Evolutionary conservation across 805 yeast genomes (phyloP).

Genomic region (Pachysolen tannophilus): DNA sequence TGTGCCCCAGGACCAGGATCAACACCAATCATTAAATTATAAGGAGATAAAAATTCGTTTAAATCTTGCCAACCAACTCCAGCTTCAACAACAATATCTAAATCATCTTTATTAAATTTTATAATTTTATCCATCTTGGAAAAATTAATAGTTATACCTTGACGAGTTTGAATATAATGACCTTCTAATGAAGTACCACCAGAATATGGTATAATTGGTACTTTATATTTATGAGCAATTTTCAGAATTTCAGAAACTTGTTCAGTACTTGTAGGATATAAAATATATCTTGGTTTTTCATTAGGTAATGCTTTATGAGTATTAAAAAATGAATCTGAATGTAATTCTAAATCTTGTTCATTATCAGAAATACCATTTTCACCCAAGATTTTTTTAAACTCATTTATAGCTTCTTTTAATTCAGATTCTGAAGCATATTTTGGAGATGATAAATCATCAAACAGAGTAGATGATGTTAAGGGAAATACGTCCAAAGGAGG

Average conservation of each 20-base stretch:
- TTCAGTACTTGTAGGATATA: constrained; percentile 50
- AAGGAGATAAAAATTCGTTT: constrained; percentile 34
- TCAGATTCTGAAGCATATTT: constrained; percentile 40
- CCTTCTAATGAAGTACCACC: constrained; percentile 68
- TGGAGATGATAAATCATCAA: constrained; percentile 25
- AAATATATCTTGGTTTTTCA: constrained; percentile 45
- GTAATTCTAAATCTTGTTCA: constrained; percentile 37
- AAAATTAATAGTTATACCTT: constrained; percentile 45
- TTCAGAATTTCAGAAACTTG: constrained; percentile 51
- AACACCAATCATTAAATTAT: constrained; percentile 49
- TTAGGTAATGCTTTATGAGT: constrained; percentile 57
- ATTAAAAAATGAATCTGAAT: constrained; percentile 57
- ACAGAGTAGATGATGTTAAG: constrained; percentile 8
- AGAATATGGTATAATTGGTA: constrained; percentile 57
- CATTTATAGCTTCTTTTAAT: constrained; percentile 34
- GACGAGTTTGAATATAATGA: constrained; percentile 52
- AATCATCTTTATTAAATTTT: constrained; percentile 43
- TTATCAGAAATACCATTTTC: constrained; percentile 31
- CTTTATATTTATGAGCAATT: constrained; percentile 42
- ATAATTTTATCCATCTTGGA: constrained; percentile 44
- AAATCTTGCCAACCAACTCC: constrained; percentile 65
- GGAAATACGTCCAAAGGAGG: constrained; percentile 7
- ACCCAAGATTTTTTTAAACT: constrained; percentile 43
- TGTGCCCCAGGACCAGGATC: constrained; percentile 75
- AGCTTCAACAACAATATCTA: constrained; percentile 57